Base-by-base conservation (phyloP, 352 stramenopile genomes). In the Phytophthora kernoviae region DNA sequence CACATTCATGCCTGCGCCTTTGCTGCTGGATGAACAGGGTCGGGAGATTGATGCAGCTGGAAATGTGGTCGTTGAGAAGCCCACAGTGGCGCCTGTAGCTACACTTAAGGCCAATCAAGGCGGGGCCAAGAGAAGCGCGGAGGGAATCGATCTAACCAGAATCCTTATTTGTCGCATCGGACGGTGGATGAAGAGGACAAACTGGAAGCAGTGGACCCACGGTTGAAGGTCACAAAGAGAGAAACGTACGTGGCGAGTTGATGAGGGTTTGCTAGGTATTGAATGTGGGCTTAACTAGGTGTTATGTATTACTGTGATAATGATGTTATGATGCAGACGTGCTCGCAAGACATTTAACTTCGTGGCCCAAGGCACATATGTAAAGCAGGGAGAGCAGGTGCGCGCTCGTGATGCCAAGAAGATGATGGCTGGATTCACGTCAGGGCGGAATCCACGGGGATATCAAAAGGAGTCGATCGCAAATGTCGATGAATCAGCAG, bases 351-450 rank as follows among this genome's bases (percentile, higher is more conserved):
- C 79, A 7, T 93, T 95, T 51, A 81, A 77, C 40, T 95, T 95
- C 57, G 83, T 93, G 41, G 75, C 86, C 10, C 79, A 95, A 61
- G 86, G 86, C 15, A 92, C 84, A n/a, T 95, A 90, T 37, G 70
- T 93, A 22, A 95, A 93, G 65, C 86, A 93, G 42, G 86, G 69
- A 20, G 86, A 93, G 49, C 79, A 93, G 30, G 68, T 95, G 36
- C 86, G 86, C n/a, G 84, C 84, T 0, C 77, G 81, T 42, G 86
- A 95, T 27, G 84, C 86, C 4, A 93, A 93, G 66, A 93, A 91
- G 49, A 93, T 95, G 84, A 79, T 95, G 40, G 84, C 84, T 27
- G 86, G 86, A n/a, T 95, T 95, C 55, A 93, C 84, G 14, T 95
- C 86, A 0, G 86, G 86, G 0, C 69, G 86, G 7, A 95, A 95